phyloP scores from a whole-genome alignment of 1,284 basidiomycete species.

The Ustilago lituana region DNA sequence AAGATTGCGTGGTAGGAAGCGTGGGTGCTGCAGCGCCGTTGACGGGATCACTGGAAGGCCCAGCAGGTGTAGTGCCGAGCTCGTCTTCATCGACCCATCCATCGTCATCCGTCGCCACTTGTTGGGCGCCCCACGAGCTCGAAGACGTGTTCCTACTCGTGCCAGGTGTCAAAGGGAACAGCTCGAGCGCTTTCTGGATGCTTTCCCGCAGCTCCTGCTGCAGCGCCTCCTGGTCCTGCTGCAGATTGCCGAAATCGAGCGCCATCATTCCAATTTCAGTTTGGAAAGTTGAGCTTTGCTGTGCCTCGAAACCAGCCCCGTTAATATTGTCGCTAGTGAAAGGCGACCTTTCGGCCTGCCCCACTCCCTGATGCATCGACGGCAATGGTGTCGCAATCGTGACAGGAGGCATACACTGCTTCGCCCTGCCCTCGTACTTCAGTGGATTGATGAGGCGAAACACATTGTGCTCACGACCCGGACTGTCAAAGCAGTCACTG shows the following conservation, averaged over 20 bases:
- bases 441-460: constrained; percentile 16
- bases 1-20: not conserved
- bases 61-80: not conserved
- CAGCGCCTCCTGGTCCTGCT: constrained; percentile 15
- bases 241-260: constrained; percentile 14
- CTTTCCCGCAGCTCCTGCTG: constrained; percentile 10
- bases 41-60: not conserved
- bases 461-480: constrained; percentile 11
- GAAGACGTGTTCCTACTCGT: constrained; percentile 6
- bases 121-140: constrained; percentile 12
- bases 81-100: constrained; percentile 39
- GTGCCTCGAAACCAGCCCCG: not conserved
- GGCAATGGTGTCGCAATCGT: constrained; percentile 14
- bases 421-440: constrained; percentile 5
- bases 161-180: not conserved
- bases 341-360: constrained; percentile 5
- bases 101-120: constrained; percentile 33
- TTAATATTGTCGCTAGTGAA: constrained; percentile 10
- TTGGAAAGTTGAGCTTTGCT: not conserved
- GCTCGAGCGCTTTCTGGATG: constrained; percentile 17
- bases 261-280: not conserved
- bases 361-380: not conserved
- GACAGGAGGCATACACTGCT: constrained; percentile 24
- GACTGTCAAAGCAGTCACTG: constrained; percentile 21
- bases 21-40: not conserved